Evolutionary conservation across 805 yeast genomes (phyloP).

Genomic region (Yamadazyma kitorensis): DNA sequence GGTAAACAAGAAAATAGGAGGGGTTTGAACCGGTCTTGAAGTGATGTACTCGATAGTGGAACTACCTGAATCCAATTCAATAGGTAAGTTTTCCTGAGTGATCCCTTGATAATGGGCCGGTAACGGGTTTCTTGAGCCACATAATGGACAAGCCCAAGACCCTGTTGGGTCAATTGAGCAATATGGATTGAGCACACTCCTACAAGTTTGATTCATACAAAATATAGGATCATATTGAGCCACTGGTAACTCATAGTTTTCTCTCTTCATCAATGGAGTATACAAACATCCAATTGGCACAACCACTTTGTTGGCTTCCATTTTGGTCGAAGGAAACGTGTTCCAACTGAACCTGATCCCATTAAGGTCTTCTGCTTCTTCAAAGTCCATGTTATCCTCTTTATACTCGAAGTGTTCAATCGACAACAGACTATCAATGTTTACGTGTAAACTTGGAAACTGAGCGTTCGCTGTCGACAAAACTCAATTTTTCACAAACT

Average conservation of each 20-base stretch:
- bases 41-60: conserved; percentile 54
- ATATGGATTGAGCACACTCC: conserved; percentile 53
- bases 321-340: conserved; percentile 51
- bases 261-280: conserved; percentile 54
- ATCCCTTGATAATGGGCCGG: conserved; percentile 23
- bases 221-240: conserved; percentile 36
- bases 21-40: conserved; percentile 36
- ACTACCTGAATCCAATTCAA: conserved; percentile 36
- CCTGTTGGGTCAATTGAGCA: conserved; percentile 32
- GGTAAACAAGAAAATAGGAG: conserved; percentile 50
- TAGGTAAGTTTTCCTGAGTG: conserved; percentile 24
- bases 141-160: conserved; percentile 57
- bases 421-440: no score
- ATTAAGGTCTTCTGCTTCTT: conserved; percentile 62
- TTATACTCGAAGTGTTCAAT: no score
- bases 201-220: conserved; percentile 49
- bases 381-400: conserved; percentile 38
- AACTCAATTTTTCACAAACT: no score
- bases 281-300: conserved; percentile 58
- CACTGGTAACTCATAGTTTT: conserved; percentile 26
- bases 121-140: conserved; percentile 45
- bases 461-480: conserved; percentile 1
- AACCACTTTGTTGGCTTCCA: conserved; percentile 49
- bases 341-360: conserved; percentile 80
- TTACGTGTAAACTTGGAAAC: conserved; percentile 3